Base-by-base conservation (phyloP, 2,329 filamentous ascomycete genomes). In the Ampelomyces quisqualis region DNA sequence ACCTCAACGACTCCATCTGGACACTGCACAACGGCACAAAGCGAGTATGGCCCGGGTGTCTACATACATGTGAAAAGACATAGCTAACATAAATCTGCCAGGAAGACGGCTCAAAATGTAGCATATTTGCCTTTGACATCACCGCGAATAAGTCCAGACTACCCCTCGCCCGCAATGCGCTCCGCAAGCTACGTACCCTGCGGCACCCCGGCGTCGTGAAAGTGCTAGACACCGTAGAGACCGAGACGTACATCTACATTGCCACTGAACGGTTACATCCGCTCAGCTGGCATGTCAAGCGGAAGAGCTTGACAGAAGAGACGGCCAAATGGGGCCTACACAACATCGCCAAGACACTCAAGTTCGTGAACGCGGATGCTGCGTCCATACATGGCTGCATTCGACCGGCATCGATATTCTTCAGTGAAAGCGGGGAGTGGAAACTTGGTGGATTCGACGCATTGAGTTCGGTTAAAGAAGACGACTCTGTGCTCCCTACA, bases 241-340 rank as follows among this genome's bases (percentile, higher is more conserved):
- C 90, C 61, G 93, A 98, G 53, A 81, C 87, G 18, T 91, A 93
- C 64, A 93, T 98, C 49, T 96, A 97, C 67, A 90, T 98, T 65
- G 90, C 93, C 41, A 97, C 90, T 17, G 93, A 98, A 73, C 82
- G 90, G 51, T 75, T 98, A 7, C 83, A 84, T 9, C 93, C 93
- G 3, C 73, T 98, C 37, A 81, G 84, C 55, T 97, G 93, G 93
- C 85, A 94, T 60, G 84, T 94, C 32, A 89, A 86, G 72, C 78
- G 91, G 55, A 90, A 88, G 73, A 93, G 88, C 64, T 69, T 97
- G 47, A 90, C 83, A 45, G 84, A 89, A 27, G 93, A 97, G 73
- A 97, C 91, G 1, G 81, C 93, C 33, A 98, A 96, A 81, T 98
- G 93, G 93, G 93, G 93, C 0, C 71, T 98, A 27, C 87, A 89